Conservation (phyloP, 352 stramenopile genomes). For the Paralagenidium karlingii region DNA sequence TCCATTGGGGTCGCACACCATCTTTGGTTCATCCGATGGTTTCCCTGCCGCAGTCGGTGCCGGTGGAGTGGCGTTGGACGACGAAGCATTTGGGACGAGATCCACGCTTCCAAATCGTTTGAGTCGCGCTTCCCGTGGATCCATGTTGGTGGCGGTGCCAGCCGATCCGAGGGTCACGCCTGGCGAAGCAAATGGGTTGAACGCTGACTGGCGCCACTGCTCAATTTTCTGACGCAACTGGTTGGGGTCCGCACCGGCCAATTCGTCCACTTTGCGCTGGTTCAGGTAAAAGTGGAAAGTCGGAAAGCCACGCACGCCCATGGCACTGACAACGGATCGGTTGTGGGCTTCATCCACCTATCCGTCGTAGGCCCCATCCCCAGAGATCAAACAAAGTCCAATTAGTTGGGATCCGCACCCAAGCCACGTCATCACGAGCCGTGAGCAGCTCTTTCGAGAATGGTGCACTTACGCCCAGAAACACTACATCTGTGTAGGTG, state of each 20-base stretch:
- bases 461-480: slow-evolving; percentile 38
- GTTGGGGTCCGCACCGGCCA: slow-evolving; percentile 77
- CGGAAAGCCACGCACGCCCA: slow-evolving; percentile 72
- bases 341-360: slow-evolving; percentile 75
- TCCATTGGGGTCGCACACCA: slow-evolving; percentile 43
- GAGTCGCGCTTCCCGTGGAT: slow-evolving; percentile 69
- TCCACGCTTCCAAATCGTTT: slow-evolving; percentile 59
- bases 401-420: no score
- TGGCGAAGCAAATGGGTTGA: slow-evolving; percentile 75
- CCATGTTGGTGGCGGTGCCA: slow-evolving; percentile 13
- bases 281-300: slow-evolving; percentile 89
- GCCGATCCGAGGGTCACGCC: slow-evolving; percentile 42
- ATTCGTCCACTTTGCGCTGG: slow-evolving; percentile 78
- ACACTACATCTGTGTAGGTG: slow-evolving; percentile 81
- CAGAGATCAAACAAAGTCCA: neutral
- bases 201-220: slow-evolving; percentile 73
- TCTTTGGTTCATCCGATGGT: slow-evolving; percentile 19
- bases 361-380: no score
- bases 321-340: slow-evolving; percentile 47
- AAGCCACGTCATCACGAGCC: neutral
- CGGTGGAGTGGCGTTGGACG: slow-evolving; percentile 6
- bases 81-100: slow-evolving; percentile 20
- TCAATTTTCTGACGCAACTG: slow-evolving; percentile 78
- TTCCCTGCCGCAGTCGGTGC: slow-evolving; percentile 6
- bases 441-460: neutral